Evolutionary conservation across 2,329 filamentous ascomycete genomes (phyloP).

Genomic region (Botrytis byssoidea): DNA sequence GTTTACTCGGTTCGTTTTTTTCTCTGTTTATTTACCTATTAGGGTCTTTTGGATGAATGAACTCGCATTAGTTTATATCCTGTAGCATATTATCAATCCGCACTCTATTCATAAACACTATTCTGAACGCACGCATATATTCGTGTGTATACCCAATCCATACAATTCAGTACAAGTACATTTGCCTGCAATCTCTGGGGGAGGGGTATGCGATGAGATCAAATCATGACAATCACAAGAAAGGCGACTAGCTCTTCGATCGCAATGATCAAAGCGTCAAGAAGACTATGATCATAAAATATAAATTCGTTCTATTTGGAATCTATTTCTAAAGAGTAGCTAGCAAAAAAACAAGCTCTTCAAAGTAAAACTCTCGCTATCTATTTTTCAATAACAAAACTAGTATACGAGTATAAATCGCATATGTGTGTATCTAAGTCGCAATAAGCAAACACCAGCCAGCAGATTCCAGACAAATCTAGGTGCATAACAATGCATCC

Average conservation of each 20-base stretch:
- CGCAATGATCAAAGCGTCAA: neutral
- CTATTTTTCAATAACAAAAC: constrained; percentile 9
- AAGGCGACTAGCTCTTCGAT: too few species aligned
- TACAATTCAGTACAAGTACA: neutral
- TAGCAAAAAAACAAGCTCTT: constrained; percentile 13
- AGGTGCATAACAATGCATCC: neutral
- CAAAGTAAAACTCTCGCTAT: constrained; percentile 20
- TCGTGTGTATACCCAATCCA: neutral
- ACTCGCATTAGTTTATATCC: neutral
- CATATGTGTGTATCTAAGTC: constrained; percentile 20
- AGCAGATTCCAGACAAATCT: constrained; percentile 10
- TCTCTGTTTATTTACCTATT: neutral
- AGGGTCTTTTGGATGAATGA: neutral
- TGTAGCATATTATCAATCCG: neutral
- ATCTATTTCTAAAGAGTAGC: constrained; percentile 7
- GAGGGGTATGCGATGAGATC: neutral
- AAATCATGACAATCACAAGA: neutral
- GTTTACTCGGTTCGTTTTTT: neutral
- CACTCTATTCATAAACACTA: neutral
- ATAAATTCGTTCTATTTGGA: neutral
- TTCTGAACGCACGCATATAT: neutral
- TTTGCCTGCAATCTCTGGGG: neutral
- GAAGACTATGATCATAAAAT: neutral
- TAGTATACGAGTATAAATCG: constrained; percentile 4
- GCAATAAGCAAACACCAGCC: constrained; percentile 13